Conservation (phyloP, 805 yeast genomes). For the Lipomyces starkeyi region DNA sequence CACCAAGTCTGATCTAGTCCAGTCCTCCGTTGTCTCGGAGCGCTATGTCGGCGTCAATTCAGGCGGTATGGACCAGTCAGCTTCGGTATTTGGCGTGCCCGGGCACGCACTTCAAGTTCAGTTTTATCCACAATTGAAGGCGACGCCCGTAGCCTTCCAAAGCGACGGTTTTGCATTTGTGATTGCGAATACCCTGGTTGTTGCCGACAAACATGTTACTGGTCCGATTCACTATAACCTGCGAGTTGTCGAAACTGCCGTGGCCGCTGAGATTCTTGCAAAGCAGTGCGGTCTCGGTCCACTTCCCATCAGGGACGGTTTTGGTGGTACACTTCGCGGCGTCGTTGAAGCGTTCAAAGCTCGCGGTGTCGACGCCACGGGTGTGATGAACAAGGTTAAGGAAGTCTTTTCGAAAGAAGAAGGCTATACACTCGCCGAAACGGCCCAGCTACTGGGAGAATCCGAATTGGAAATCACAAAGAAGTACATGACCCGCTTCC, state of each 20-base stretch:
- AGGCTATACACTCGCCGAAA: conserved; percentile 60
- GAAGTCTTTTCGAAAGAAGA: conserved; percentile 49
- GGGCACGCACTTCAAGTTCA: conserved; percentile 64
- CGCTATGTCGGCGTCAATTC: conserved; percentile 75
- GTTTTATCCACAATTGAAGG: conserved; percentile 64
- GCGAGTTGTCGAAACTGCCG: conserved; percentile 72
- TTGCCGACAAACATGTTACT: conserved; percentile 69
- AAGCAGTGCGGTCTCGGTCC: conserved; percentile 57
- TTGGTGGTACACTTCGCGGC: conserved; percentile 67
- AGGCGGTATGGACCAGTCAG: conserved; percentile 84
- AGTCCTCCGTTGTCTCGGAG: conserved; percentile 68
- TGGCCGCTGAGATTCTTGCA: conserved; percentile 69
- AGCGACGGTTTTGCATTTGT: conserved; percentile 58
- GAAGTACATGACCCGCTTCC: conserved; percentile 57
- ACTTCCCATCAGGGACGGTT: conserved; percentile 45
- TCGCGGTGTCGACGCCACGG: conserved; percentile 54
- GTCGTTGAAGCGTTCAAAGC: conserved; percentile 58
- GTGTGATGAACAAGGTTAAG: conserved; percentile 53
- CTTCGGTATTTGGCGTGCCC: conserved; percentile 66
- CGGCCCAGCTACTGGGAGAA: conserved; percentile 53
- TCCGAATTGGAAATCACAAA: conserved; percentile 52
- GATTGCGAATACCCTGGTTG: conserved; percentile 66
- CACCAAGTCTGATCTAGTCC: conserved; percentile 59
- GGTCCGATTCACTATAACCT: conserved; percentile 73
- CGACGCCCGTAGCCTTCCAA: conserved; percentile 57